Evolutionary conservation across 768 basidiomycete species (phyloP), one percentile per base, ranked within the genome.

Genomic region (Agrocybe pediades): DNA sequence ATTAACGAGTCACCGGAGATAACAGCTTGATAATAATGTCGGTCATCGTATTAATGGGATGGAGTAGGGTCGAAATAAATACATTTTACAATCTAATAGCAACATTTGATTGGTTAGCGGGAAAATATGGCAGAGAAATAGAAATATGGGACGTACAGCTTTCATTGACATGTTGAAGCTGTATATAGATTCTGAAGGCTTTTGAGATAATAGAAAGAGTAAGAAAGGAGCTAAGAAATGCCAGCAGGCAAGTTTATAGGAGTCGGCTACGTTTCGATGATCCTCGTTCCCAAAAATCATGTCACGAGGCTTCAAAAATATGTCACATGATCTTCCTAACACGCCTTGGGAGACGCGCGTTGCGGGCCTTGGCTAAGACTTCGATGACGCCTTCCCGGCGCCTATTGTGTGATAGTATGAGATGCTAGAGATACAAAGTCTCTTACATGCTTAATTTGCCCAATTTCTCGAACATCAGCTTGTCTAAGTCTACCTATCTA

Each of bases 1-100:
- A 96, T 80, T 53, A 95, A 83, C 39, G 93, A 89, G 70, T 96
- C 95, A 30, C 92, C 94, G 41, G 94, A 96, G 57, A 92, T 82
- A 62, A 91, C 92, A 65, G 91, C 94, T 94, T 60, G n/a, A 44
- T 3, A 36, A 45, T 68, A n/a, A 65, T 60, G 53, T 60, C 45
- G 56, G 67, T 27, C 56, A 25, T 27, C 21, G n/a, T 39, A 15
- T n/a, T 30, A 46, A 30, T 44, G 29, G 43, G 26, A 24, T 42
- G 46, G 16, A 11, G 24, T 27, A 11, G 8, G 44, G 51, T 29
- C 41, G 45, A 23, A 33, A 49, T 49, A 73, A 69, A 50, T 66
- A 85, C 83, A 84, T 78, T 86, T 86, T 58, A 85, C 82, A 60
- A 84, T 74, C 84, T 86, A 36, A 36, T 36, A 21, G 26, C 23